Percentiles rank a stretch among this genome's conserved stretches.
Evolutionary conservation across 805 yeast species (phyloP).

Genomic region (Dipodascopsis uninucleata): DNA sequence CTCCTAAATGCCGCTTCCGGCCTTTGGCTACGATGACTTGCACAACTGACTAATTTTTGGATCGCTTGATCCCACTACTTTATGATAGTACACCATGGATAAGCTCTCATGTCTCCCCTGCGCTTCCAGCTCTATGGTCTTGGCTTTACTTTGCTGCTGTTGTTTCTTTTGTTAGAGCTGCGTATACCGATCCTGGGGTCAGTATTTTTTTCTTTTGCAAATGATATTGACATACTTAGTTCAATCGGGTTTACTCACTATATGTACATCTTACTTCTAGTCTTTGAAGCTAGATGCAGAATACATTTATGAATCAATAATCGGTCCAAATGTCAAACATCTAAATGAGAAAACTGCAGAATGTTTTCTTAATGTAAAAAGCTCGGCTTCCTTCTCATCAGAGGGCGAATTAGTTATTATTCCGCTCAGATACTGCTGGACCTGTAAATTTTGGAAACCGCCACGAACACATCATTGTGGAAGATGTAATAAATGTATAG

Average conservation of each 20-base stretch:
- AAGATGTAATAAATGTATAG: slow-evolving; percentile 9
- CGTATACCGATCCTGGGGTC: slow-evolving; percentile 5
- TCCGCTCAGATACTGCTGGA: slow-evolving; percentile 10
- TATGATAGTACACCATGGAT: slow-evolving; percentile 3
- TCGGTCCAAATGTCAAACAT: not conserved
- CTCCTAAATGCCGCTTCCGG: too few species aligned
- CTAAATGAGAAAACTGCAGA: not conserved
- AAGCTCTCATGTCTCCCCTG: slow-evolving; percentile 1
- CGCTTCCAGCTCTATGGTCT: slow-evolving; percentile 2
- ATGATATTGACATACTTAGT: not conserved
- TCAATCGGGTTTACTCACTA: not conserved
- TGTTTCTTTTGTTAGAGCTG: not conserved
- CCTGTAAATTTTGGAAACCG: slow-evolving; percentile 13
- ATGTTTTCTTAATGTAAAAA: not conserved
- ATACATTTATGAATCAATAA: too few species aligned
- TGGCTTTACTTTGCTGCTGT: not conserved
- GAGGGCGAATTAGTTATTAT: not conserved
- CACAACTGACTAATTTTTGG: too few species aligned
- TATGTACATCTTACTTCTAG: not conserved
- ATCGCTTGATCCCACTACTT: too few species aligned
- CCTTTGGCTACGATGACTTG: too few species aligned
- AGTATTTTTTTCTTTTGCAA: not conserved
- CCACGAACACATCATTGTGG: slow-evolving; percentile 15
- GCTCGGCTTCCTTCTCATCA: too few species aligned
- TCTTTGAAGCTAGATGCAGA: too few species aligned